These are phyloP conservation scores for Saturnispora serradocipensis DNA, from an alignment of 805 yeast species.

Conservation along the genomic window DNA sequence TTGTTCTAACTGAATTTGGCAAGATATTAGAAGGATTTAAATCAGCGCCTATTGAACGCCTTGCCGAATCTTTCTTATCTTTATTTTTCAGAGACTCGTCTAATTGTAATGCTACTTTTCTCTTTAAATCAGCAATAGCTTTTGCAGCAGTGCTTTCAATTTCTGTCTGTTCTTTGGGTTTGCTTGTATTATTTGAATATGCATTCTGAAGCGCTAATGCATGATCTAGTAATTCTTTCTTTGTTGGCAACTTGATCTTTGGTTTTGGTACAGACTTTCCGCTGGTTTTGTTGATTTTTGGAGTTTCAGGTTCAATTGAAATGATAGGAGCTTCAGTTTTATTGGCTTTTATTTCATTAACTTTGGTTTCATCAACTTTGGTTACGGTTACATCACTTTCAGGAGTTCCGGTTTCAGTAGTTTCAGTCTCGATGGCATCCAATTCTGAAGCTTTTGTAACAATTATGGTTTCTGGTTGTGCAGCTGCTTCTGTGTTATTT, in stretches of 20 bases:
- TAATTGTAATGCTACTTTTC: constrained; percentile 2
- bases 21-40: constrained; percentile 18
- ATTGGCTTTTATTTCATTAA: not conserved
- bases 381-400: not conserved
- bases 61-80: not conserved
- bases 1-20: constrained; percentile 5
- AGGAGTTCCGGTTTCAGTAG: not conserved
- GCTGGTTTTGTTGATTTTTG: not conserved
- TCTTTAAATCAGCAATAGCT: not conserved
- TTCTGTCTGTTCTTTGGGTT: not conserved
- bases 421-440: not conserved
- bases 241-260: constrained; percentile 3
- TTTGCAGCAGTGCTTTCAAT: constrained; percentile 1
- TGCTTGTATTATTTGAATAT: not conserved
- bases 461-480: not conserved
- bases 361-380: not conserved
- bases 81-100: not conserved
- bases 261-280: constrained; percentile 1
- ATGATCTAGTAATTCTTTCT: constrained; percentile 2
- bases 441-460: not conserved
- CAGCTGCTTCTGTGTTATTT: not conserved
- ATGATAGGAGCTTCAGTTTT: not conserved
- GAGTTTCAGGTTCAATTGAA: constrained; percentile 2
- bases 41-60: constrained; percentile 14
- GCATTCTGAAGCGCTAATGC: constrained; percentile 1